phyloP scores from a whole-genome alignment of 148 eudicot genomes.

The Arctostaphylos glauca region DNA sequence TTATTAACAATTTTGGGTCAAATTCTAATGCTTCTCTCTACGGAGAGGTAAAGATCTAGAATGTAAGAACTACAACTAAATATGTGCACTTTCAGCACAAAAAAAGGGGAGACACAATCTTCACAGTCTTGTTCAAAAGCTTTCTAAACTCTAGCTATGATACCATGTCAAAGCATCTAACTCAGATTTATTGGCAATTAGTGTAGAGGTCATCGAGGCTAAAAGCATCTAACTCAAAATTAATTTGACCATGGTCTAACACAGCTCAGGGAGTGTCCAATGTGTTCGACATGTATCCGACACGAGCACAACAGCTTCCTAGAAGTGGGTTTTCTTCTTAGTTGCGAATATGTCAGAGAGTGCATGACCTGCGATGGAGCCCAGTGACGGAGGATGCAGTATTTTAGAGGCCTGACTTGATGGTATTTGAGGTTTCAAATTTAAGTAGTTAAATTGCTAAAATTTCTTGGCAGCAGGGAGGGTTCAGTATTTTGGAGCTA shows the following conservation, averaged over 20 bases:
- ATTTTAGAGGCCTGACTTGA: not conserved
- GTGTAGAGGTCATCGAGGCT: not conserved
- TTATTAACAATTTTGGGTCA: not conserved
- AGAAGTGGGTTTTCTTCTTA: not conserved
- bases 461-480: not conserved
- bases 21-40: not conserved
- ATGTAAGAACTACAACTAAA: not conserved
- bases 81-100: not conserved
- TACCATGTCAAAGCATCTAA: not conserved
- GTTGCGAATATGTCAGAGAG: not conserved
- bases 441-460: not conserved
- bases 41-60: conserved; percentile 1
- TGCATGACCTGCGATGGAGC: not conserved
- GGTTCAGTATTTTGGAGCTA: not conserved
- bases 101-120: not conserved
- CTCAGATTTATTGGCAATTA: not conserved
- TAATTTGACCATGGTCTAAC: not conserved
- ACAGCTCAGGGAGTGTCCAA: not conserved
- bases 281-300: not conserved
- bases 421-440: not conserved
- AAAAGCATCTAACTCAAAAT: not conserved
- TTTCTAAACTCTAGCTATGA: not conserved
- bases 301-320: not conserved
- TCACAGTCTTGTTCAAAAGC: not conserved
- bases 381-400: not conserved